Evolutionary conservation across 2,329 filamentous ascomycete species (phyloP).

Genomic region (Epicoccum nigrum): DNA sequence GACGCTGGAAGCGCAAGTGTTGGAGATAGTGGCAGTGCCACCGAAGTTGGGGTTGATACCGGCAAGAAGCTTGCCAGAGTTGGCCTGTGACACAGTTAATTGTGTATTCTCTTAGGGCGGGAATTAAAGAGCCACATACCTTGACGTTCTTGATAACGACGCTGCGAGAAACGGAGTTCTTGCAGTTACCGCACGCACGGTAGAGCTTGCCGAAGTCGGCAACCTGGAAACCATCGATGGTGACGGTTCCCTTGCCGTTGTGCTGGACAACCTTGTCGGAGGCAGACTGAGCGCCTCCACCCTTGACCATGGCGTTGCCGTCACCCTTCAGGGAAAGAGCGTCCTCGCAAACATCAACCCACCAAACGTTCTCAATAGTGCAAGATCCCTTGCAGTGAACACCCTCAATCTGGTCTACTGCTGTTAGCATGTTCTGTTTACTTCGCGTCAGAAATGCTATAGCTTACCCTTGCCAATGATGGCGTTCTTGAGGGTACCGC

Average conservation of each 20-base stretch:
- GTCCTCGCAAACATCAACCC: conserved; percentile 52
- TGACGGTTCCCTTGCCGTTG: conserved; percentile 46
- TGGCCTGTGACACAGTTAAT: conserved; percentile 25
- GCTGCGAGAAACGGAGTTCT: conserved; percentile 54
- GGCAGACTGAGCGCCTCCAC: conserved; percentile 49
- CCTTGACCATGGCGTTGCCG: conserved; percentile 48
- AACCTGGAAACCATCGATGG: conserved; percentile 45
- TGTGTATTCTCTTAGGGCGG: conserved; percentile 6
- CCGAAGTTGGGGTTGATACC: conserved; percentile 61
- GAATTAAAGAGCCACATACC: conserved; percentile 44
- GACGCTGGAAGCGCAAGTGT: conserved; percentile 35
- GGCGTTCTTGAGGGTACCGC: conserved; percentile 60
- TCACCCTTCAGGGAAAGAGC: conserved; percentile 47
- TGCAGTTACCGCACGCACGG: conserved; percentile 57
- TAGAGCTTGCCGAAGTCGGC: conserved; percentile 52
- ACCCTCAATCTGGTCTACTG: conserved; percentile 54
- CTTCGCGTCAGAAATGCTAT: conserved; percentile 9
- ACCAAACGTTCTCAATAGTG: conserved; percentile 56
- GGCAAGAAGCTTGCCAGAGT: conserved; percentile 52
- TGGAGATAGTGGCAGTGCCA: conserved; percentile 55
- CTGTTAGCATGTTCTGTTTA: no score
- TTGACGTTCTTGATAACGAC: conserved; percentile 54
- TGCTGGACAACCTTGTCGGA: conserved; percentile 54
- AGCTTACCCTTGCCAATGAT: conserved; percentile 56
- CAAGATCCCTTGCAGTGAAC: conserved; percentile 60